Conservation (phyloP, 805 yeast species). For the Suhomyces tanzawaensis region DNA sequence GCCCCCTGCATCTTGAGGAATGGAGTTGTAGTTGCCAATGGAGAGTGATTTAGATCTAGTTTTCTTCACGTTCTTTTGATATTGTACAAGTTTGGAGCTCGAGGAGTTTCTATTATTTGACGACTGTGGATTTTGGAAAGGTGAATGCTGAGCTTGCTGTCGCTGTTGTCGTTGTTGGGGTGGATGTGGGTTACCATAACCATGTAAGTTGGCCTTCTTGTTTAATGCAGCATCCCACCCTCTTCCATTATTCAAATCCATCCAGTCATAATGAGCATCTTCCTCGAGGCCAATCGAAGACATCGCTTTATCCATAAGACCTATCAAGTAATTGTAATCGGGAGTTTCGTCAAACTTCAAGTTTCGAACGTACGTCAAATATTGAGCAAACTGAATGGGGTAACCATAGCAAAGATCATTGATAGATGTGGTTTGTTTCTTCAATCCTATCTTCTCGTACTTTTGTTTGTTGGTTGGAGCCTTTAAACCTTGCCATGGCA, state of each 20-base stretch:
- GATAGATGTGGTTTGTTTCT: conserved; percentile 86
- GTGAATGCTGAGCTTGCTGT: conserved; percentile 17
- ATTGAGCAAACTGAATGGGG: conserved; percentile 92
- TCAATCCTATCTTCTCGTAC: conserved; percentile 96
- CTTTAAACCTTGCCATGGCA: conserved; percentile 99
- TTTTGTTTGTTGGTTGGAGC: conserved; percentile 98
- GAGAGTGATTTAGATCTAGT: conserved; percentile 14
- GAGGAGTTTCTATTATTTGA: conserved; percentile 4
- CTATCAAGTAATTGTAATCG: conserved; percentile 83
- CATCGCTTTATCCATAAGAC: conserved; percentile 73
- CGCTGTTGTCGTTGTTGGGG: conserved; percentile 29
- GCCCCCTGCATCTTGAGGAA: conserved; percentile 18
- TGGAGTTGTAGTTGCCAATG: conserved; percentile 20
- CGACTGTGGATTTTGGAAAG: conserved; percentile 1
- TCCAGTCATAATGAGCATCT: conserved; percentile 97
- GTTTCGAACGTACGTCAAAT: conserved; percentile 82
- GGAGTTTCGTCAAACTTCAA: conserved; percentile 92
- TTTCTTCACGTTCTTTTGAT: conserved; percentile 15
- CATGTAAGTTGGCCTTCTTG: conserved; percentile 91
- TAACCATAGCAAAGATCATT: conserved; percentile 82
- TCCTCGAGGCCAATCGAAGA: conserved; percentile 59
- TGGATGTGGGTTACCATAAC: conserved; percentile 94
- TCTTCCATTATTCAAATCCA: conserved; percentile 89
- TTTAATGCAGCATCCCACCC: conserved; percentile 93
- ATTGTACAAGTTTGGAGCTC: conserved; percentile 8